Conservation (phyloP, 768 basidiomycete genomes). For the Suillus ampliporus region DNA sequence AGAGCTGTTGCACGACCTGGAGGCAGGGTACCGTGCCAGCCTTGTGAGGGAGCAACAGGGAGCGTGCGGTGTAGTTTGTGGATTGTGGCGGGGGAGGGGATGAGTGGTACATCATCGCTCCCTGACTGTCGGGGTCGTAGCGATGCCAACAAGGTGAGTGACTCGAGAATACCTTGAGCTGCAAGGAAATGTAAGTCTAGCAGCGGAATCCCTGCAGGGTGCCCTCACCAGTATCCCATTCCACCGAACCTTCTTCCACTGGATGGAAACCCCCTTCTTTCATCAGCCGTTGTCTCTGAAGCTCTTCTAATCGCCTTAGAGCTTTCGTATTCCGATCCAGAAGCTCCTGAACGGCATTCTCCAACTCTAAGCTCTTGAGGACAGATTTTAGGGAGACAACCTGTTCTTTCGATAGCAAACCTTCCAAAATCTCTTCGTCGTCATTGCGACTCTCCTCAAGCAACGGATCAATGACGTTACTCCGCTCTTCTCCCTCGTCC, state of each 20-base stretch:
- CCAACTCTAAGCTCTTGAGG: conserved; percentile 65
- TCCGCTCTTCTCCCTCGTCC: conserved; percentile 13
- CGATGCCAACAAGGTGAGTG: conserved; percentile 68
- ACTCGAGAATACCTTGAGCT: conserved; percentile 79
- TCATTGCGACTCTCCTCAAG: conserved; percentile 26
- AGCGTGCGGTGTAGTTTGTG: conserved; percentile 75
- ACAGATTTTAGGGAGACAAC: conserved; percentile 62
- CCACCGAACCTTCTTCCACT: conserved; percentile 74
- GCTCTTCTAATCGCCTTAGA: conserved; percentile 63
- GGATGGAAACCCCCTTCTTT: conserved; percentile 49
- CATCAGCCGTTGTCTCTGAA: conserved; percentile 64
- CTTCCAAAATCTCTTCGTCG: conserved; percentile 52
- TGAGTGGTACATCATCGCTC: conserved; percentile 50
- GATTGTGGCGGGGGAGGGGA: conserved; percentile 69
- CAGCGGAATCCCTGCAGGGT: conserved; percentile 13
- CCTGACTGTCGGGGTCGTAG: conserved; percentile 67
- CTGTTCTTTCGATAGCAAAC: conserved; percentile 62
- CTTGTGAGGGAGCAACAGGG: conserved; percentile 59
- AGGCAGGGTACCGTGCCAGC: conserved; percentile 80
- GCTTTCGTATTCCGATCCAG: conserved; percentile 70
- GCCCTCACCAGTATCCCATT: conserved; percentile 79
- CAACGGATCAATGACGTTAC: conserved; percentile 20
- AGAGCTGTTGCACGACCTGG: conserved; percentile 61
- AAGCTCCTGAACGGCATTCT: conserved; percentile 71
- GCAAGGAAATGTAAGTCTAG: conserved; percentile 23